Base-by-base conservation (phyloP, 495 filamentous ascomycete species). In the Neurospora intermedia region DNA sequence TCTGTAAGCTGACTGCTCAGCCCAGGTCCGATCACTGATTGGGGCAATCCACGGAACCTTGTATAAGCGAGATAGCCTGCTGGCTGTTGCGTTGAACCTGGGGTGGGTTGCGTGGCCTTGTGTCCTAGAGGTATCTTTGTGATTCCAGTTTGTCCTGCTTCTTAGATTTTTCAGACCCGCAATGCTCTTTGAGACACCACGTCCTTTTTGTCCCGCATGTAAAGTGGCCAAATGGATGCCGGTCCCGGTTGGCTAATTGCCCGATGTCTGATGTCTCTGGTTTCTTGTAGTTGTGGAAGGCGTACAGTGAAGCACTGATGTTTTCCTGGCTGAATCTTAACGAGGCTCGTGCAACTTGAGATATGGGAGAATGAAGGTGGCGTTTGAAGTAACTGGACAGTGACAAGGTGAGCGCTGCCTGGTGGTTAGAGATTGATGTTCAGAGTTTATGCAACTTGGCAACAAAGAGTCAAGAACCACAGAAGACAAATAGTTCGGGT, bases 291-390 rank as follows among this genome's bases (percentile, higher is more conserved):
- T 66, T 66, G 54, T 66, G 54, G 27, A 35, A 27, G 54, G 54
- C 54, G 54, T 62, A 62, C 54, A 62, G 54, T 16, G 54, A 23
- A 62, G 54, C 54, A 62, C 54, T 62, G 54, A 66, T 8, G 27
- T 66, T 66, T 31, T 27, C 27, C 54, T 66, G 54, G 54, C 54
- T 66, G 54, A 35, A 66, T 35, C 54, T 74, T 69, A 48, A 75
- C 76, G 73, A 78, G 76, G 71, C 76, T 78, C 69, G 76, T 77
- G 74, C 20, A 18, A 76, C 45, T 43, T 54, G 39, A 69, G 74
- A 72, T 40, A 69, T 70, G 59, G 69, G 43, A 10, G 72, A 59
- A 69, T 11, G 23, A 35, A 69, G 59, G 15, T 39, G 42, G 69
- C 40, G 54, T 66, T 38, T 35, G 27, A 31, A 31, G 54, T 35